A percentile compares a stretch with the other conserved stretches of the same genome.
These are phyloP conservation scores for Malus orientalis DNA, from an alignment of 306 rosid genomes.

Conservation along the genomic window DNA sequence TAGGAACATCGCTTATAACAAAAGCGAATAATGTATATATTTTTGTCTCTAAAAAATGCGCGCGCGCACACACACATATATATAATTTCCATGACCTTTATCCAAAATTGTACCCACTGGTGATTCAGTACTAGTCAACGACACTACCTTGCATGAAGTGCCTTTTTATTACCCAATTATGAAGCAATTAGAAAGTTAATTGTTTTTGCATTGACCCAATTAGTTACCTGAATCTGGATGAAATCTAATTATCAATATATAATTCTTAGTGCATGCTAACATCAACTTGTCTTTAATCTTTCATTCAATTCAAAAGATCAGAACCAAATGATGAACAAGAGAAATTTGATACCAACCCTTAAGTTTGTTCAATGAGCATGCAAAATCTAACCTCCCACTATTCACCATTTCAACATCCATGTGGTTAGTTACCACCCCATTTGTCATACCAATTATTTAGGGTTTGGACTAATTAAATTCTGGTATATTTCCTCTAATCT, in stretches of 20 bases:
- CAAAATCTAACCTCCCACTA: slow-evolving; percentile 18
- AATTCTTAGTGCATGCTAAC: slow-evolving; percentile 1
- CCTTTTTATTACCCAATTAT: not conserved
- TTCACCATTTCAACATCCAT: slow-evolving; percentile 14
- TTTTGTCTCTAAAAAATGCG: no score
- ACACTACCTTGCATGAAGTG: not conserved
- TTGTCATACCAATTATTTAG: not conserved
- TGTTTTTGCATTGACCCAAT: not conserved
- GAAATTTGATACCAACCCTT: not conserved
- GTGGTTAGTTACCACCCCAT: not conserved
- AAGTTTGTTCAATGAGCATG: slow-evolving; percentile 24
- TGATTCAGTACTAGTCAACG: not conserved
- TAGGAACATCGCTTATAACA: no score
- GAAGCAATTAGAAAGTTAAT: not conserved
- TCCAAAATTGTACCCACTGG: not conserved
- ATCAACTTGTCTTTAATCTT: not conserved
- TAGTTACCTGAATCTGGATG: not conserved
- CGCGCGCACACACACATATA: rapidly evolving
- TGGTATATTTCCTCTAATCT: not conserved
- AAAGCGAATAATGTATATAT: no score
- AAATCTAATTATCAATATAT: not conserved
- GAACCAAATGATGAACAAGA: not conserved
- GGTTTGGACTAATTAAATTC: not conserved
- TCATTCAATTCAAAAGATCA: not conserved
- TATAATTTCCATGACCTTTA: no score